These are phyloP conservation scores for Psilocybe subaeruginosa DNA, from an alignment of 768 basidiomycete species.

Conservation along the genomic window DNA sequence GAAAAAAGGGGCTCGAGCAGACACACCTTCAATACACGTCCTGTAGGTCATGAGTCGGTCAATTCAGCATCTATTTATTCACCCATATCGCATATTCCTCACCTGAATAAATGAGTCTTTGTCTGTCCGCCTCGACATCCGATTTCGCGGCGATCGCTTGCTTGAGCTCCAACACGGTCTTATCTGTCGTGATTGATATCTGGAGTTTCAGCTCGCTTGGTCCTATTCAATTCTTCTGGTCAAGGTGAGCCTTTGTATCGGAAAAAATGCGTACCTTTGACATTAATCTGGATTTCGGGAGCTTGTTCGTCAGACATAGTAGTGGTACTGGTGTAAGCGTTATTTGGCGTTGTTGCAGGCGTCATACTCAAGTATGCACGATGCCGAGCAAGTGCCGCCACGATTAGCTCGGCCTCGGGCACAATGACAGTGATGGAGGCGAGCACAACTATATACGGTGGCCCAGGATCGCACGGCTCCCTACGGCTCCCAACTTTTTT, in stretches of 20 bases:
- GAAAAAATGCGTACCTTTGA: slow-evolving; percentile 55
- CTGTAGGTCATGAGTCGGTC: slow-evolving; percentile 31
- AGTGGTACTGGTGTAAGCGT: slow-evolving; percentile 1
- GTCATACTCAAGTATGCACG: too few species aligned
- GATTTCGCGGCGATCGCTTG: slow-evolving; percentile 83
- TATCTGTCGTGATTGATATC: slow-evolving; percentile 78
- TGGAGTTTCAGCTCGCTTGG: slow-evolving; percentile 93
- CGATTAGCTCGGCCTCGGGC: too few species aligned
- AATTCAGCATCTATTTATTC: too few species aligned
- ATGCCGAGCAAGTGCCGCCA: too few species aligned
- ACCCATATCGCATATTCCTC: slow-evolving; percentile 21
- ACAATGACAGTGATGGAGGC: too few species aligned
- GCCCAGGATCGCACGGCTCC: too few species aligned
- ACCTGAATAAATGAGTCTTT: slow-evolving; percentile 94
- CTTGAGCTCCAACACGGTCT: slow-evolving; percentile 92
- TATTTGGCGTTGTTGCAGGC: slow-evolving; percentile 1
- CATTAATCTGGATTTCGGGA: slow-evolving; percentile 63
- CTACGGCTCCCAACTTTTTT: too few species aligned
- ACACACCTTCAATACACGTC: slow-evolving; percentile 73
- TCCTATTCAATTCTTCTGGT: slow-evolving; percentile 43
- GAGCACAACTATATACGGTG: too few species aligned
- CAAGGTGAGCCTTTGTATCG: neutral
- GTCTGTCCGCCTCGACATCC: slow-evolving; percentile 84
- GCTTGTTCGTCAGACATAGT: slow-evolving; percentile 50
- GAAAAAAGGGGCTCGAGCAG: neutral